phyloP scores from a whole-genome alignment of 345 rosid species.

The Cardamine resedifolia region DNA sequence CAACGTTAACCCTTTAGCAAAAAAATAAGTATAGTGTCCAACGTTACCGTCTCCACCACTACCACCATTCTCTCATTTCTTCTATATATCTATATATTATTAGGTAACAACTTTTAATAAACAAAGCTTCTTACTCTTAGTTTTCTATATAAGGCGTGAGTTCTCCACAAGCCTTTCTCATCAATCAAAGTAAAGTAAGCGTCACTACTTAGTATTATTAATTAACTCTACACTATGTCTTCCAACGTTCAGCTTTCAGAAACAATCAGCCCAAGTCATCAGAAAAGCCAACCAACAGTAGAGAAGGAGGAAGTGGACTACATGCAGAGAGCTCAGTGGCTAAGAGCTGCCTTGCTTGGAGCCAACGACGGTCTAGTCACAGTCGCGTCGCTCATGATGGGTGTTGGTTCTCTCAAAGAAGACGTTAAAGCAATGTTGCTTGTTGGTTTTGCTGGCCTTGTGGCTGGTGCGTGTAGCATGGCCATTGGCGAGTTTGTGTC shows the following conservation, averaged over 20 bases:
- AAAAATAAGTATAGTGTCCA: conserved; percentile 38
- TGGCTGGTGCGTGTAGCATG: conserved; percentile 84
- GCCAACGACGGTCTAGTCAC: conserved; percentile 85
- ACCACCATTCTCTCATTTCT: conserved; percentile 17
- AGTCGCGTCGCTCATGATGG: conserved; percentile 80
- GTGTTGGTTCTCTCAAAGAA: conserved; percentile 63
- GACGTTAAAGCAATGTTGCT: conserved; percentile 67
- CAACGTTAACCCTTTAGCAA: too few relatives aligned
- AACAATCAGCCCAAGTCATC: conserved; percentile 25
- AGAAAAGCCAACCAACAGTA: conserved; percentile 16
- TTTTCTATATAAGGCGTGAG: conserved; percentile 46
- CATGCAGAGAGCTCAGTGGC: conserved; percentile 75
- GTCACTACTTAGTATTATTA: conserved; percentile 33
- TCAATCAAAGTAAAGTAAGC: conserved; percentile 12
- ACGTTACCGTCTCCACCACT: conserved; percentile 40
- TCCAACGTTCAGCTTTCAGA: conserved; percentile 32
- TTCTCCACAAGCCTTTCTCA: conserved; percentile 44
- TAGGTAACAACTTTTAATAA: conserved; percentile 24
- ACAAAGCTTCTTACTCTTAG: neutral
- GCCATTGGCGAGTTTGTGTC: conserved; percentile 87
- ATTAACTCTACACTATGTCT: conserved; percentile 11
- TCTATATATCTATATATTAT: conserved; percentile 6
- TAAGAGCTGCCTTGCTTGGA: conserved; percentile 78
- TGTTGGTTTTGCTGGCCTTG: conserved; percentile 68
- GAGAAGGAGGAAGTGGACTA: conserved; percentile 45